Base-by-base conservation (phyloP, 2,329 filamentous ascomycete species). In the Xylaria sp. region DNA sequence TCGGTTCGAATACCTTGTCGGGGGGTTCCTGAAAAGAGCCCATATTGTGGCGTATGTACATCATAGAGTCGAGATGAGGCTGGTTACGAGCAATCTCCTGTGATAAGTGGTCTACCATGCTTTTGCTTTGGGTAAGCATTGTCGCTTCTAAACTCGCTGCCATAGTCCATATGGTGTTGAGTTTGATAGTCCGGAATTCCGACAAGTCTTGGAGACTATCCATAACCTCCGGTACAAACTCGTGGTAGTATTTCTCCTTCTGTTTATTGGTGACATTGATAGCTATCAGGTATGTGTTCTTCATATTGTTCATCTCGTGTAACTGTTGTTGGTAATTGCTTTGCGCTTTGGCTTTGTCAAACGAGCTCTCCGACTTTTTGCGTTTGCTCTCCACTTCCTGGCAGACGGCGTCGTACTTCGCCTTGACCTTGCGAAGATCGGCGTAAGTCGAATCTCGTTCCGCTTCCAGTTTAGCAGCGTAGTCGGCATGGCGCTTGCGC, bases 261-360 rank as follows among this genome's bases (percentile, higher is more conserved):
- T 97, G 91, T 83, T 96, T 97, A 82, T 99, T 99, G 41, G 94
- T 97, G 67, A 98, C 93, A 78, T 97, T 97, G 83, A 99, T 97
- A 70, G 90, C 88, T 77, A 99, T 97, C 70, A 99, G 84, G 78
- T 99, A 99, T n/a, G 92, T 94, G 80, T 99, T 99, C 85, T 99
- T 99, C 80, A 92, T 88, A 79, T 99, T 99, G 82, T 96, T 93
- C 96, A 98, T 98, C 75, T 99, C 96, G 69, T 91, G 83, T 69
- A 97, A 86, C 80, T 98, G 95, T 79, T 97, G 94, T 77, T 97
- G 93, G 81, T 97, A 99, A 46, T 93, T 90, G 78, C 89, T 91
- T 78, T 97, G 93, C 8, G 95, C 94, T 83, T 98, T 99, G 71
- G 89, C 84, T 83, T 97, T 98, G 80, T 98, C 95, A 77, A 96